Evolutionary conservation across 148 eudicot species (phyloP).

Genomic region (Rhododendron ovatum): DNA sequence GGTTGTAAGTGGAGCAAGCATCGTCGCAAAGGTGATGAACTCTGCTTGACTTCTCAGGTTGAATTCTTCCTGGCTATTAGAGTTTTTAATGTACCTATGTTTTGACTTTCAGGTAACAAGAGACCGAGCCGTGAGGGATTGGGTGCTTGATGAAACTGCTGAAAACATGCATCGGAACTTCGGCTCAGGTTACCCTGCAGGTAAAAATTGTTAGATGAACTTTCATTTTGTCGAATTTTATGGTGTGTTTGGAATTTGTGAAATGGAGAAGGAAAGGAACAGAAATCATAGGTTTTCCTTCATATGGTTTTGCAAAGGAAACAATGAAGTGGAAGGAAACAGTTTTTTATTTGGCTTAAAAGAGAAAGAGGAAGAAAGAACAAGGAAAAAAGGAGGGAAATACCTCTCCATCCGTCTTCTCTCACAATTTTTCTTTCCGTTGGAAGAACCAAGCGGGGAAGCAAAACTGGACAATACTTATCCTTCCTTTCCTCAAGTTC

Average conservation of each 20-base stretch:
- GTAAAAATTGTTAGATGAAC: conserved; percentile 26
- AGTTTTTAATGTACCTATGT: conserved; percentile 1
- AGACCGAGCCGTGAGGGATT: conserved; percentile 75
- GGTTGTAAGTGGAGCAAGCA: conserved; percentile 99
- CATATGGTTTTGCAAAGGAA: not conserved
- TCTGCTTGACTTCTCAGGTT: conserved; percentile 1
- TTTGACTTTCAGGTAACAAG: conserved; percentile 67
- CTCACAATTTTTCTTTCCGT: not conserved
- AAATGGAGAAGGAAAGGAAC: not conserved
- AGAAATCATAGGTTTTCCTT: not conserved
- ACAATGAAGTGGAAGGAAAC: not conserved
- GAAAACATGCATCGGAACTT: conserved; percentile 66
- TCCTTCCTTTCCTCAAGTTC: not conserved
- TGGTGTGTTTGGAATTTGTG: not conserved
- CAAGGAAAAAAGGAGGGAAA: not conserved
- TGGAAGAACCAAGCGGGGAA: not conserved
- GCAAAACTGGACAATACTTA: not conserved
- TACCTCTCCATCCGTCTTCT: not conserved
- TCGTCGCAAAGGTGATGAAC: conserved; percentile 75
- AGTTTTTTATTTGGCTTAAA: not conserved
- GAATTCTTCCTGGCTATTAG: not conserved
- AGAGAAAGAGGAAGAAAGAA: not conserved
- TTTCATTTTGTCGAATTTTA: not conserved
- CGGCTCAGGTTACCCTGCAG: conserved; percentile 98
- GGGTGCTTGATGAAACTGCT: conserved; percentile 86